These are phyloP conservation scores for Picochlorum sp. DNA, from an alignment of 139 green algal species.

Conservation along the genomic window DNA sequence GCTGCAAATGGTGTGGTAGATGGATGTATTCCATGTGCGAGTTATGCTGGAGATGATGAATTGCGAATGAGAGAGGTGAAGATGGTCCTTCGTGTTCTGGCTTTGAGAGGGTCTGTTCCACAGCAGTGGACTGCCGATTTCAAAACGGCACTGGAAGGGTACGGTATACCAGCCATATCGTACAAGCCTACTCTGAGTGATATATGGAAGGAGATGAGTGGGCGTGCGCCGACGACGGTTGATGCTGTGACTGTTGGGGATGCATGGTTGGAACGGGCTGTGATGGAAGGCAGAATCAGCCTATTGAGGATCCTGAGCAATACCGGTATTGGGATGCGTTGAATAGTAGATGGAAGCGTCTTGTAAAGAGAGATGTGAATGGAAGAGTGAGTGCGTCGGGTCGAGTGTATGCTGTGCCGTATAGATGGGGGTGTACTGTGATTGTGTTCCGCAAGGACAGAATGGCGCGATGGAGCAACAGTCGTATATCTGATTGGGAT, in stretches of 20 bases:
- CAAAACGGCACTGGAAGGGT: conserved; percentile 38
- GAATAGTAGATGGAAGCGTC: conserved; percentile 40
- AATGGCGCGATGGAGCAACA: conserved; percentile 23
- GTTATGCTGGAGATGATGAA: background rate
- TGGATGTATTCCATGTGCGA: too few relatives aligned
- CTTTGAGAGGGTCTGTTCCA: conserved; percentile 52
- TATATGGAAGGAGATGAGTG: conserved; percentile 47
- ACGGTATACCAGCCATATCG: conserved; percentile 44
- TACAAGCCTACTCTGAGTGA: conserved; percentile 53
- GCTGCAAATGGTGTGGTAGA: too few relatives aligned
- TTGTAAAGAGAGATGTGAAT: conserved; percentile 41
- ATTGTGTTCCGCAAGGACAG: conserved; percentile 53
- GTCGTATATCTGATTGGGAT: conserved; percentile 56
- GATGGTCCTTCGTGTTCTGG: conserved; percentile 45
- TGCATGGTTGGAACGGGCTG: conserved; percentile 60
- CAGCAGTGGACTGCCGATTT: conserved; percentile 58
- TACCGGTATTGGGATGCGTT: conserved; percentile 51
- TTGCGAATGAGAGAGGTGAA: conserved; percentile 2
- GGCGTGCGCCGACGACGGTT: conserved; percentile 25
- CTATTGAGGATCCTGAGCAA: conserved; percentile 44
- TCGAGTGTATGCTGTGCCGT: conserved; percentile 62
- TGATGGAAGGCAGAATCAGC: conserved; percentile 54
- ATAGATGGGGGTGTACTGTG: conserved; percentile 66
- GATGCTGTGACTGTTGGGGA: conserved; percentile 74
- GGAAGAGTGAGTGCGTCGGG: conserved; percentile 26